A percentile compares a stretch with the other conserved stretches of the same genome.
phyloP scores from a whole-genome alignment of 2,329 filamentous ascomycete genomes.

The Chrysosporium queenslandicum region DNA sequence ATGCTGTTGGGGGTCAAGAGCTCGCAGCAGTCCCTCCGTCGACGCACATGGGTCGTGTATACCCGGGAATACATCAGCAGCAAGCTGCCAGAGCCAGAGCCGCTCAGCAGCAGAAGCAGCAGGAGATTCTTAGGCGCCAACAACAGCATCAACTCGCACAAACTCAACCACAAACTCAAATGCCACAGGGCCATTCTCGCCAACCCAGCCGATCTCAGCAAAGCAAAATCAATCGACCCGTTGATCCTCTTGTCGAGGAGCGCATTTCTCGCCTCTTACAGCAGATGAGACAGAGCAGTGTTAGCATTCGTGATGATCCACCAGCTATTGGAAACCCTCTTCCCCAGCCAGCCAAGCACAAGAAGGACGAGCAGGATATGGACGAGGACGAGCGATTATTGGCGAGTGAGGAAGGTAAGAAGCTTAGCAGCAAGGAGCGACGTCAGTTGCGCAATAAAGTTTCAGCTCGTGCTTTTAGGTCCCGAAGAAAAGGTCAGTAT shows the following conservation, averaged over 20 bases:
- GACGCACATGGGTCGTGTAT: constrained; percentile 61
- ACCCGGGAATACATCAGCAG: constrained; percentile 88
- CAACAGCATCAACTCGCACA: constrained; percentile 44
- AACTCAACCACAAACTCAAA: constrained; percentile 11
- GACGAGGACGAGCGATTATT: constrained; percentile 90
- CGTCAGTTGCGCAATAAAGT: constrained; percentile 98
- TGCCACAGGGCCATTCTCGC: constrained; percentile 21
- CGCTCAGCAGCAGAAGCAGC: constrained; percentile 55
- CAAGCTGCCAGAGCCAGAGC: constrained; percentile 69
- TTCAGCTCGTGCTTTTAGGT: constrained; percentile 92
- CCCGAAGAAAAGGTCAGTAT: constrained; percentile 81
- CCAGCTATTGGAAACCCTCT: constrained; percentile 32
- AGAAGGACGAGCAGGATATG: constrained; percentile 98
- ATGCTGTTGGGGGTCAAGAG: constrained; percentile 56
- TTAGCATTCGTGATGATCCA: constrained; percentile 44
- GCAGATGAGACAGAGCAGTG: constrained; percentile 73
- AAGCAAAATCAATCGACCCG: constrained; percentile 30
- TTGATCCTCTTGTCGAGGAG: constrained; percentile 71
- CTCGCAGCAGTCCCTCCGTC: constrained; percentile 42
- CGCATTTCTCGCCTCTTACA: constrained; percentile 88
- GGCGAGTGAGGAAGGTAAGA: constrained; percentile 97
- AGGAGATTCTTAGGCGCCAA: constrained; percentile 50
- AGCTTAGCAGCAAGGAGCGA: constrained; percentile 94
- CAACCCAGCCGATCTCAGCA: constrained; percentile 21
- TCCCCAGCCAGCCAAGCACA: constrained; percentile 61